Base-by-base conservation (phyloP, 2,329 filamentous ascomycete species). In the Botrytis pseudocinerea region DNA sequence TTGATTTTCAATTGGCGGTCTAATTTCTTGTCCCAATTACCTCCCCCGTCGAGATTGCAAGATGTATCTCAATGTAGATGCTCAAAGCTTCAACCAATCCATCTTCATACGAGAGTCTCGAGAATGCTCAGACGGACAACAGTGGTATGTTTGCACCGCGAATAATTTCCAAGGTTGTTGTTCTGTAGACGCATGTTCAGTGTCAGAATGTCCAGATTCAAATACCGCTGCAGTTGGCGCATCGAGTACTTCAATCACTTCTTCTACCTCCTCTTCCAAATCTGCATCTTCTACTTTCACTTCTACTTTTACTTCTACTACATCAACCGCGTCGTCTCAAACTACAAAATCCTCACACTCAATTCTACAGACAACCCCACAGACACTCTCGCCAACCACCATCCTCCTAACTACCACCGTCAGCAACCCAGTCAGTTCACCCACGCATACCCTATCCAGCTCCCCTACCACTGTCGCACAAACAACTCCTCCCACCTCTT, bases 141-240 rank as follows among this genome's bases (percentile, higher is more conserved):
- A 12, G 20, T 72, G 70, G 70, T 72, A 69, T 69, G 63, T 69
- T 7, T 72, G 70, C 63, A 38, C 2, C 14, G 63, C 42, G 7
- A 72, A 60, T 25, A 2, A 35, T 57, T 72, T 72, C 40, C 14
- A 22, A 12, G 70, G 70, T 20, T 72, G 70, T 51, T 72, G 70
- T 72, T 72, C 70, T 12, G 70, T 72, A 68, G 32, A 72, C 32
- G 70, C 70, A 51, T 72, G 70, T 61, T n/a, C 51, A 18, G 40
- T 69, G 20, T n/a, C 46, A 35, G n/a, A 32, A 51, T 72, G 70
- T 35, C 70, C 70, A 18, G 70, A 72, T 61, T 28, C 57, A 38
- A 61, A 57, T 25, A 72, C 42, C 14, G 54, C 63, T 61, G 70
- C 54, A 51, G 51, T 69, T 32, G 63, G 40, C 59, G 54, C 63